phyloP scores from a whole-genome alignment of 768 basidiomycete genomes.

The Rhizopogon salebrosus region DNA sequence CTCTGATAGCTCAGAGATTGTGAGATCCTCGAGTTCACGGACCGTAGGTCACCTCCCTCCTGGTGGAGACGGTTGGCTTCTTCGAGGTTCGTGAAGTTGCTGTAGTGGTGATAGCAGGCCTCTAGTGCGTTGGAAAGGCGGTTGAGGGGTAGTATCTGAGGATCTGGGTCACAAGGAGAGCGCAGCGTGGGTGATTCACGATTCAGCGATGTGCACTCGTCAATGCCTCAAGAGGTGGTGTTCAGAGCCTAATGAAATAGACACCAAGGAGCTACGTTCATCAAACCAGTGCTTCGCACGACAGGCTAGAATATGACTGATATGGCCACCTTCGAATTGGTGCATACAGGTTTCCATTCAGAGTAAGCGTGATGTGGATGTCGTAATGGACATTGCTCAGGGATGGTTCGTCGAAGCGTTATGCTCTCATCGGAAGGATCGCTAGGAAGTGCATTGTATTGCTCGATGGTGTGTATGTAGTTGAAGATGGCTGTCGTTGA shows the following conservation, averaged over 20 bases:
- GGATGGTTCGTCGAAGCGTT: background rate
- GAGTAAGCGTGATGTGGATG: too few relatives aligned
- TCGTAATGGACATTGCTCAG: background rate
- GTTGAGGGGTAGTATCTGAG: constrained; percentile 1
- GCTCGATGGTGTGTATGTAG: background rate
- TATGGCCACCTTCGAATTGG: background rate
- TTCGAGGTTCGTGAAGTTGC: constrained; percentile 17
- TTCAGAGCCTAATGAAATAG: background rate
- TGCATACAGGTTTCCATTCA: background rate
- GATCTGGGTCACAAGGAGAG: constrained; percentile 30
- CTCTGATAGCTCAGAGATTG: too few relatives aligned
- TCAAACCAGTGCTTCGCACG: too few relatives aligned
- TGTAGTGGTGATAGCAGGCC: constrained; percentile 11
- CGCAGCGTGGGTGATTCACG: constrained; percentile 5
- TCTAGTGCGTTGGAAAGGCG: constrained; percentile 12
- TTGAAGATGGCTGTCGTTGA: background rate
- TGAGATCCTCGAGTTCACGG: too few relatives aligned
- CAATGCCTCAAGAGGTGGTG: background rate
- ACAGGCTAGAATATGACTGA: background rate
- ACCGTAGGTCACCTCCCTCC: constrained; percentile 16
- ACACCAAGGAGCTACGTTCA: background rate
- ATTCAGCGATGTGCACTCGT: constrained; percentile 15
- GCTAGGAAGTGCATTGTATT: background rate
- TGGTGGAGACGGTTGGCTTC: constrained; percentile 18
- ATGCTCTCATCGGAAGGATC: background rate